Evolutionary conservation across 1,284 basidiomycete species (phyloP).

Genomic region (Pyrrhoderma noxium): DNA sequence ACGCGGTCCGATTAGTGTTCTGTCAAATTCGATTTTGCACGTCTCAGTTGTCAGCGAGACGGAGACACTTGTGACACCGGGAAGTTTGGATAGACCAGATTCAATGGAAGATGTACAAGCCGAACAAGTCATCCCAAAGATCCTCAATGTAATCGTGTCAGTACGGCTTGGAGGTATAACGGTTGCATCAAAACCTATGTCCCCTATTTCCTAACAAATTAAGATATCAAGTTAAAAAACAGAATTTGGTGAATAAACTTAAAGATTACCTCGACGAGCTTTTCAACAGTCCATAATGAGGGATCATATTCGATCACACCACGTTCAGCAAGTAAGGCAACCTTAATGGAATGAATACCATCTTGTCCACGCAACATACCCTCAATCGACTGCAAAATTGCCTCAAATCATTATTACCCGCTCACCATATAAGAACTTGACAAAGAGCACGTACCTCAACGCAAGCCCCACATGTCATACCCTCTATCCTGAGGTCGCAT

Average conservation of each 20-base stretch:
- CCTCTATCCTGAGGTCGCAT: conserved; percentile 75
- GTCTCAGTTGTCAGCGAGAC: conserved; percentile 72
- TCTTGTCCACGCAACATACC: conserved; percentile 76
- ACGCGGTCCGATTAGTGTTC: conserved; percentile 65
- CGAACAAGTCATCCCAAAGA: conserved; percentile 90
- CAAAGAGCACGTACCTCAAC: conserved; percentile 61
- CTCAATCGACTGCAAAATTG: conserved; percentile 73
- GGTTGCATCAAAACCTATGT: conserved; percentile 88
- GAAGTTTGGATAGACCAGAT: conserved; percentile 56
- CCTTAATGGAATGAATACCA: conserved; percentile 84
- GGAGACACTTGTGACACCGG: conserved; percentile 69
- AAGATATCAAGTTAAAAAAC: not conserved
- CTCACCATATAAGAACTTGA: not conserved
- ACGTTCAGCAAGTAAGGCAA: conserved; percentile 91
- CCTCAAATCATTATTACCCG: not conserved
- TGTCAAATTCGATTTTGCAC: conserved; percentile 73
- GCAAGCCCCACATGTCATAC: conserved; percentile 90
- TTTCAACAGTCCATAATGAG: conserved; percentile 70
- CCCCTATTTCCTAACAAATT: conserved; percentile 69
- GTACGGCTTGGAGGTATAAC: conserved; percentile 55
- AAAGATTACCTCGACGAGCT: conserved; percentile 58
- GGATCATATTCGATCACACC: conserved; percentile 88
- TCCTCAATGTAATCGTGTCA: conserved; percentile 64
- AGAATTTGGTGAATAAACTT: not conserved
- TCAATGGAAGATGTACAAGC: conserved; percentile 80